Base-by-base conservation (phyloP, 2,329 filamentous ascomycete species). In the Sporothrix inflata region DNA sequence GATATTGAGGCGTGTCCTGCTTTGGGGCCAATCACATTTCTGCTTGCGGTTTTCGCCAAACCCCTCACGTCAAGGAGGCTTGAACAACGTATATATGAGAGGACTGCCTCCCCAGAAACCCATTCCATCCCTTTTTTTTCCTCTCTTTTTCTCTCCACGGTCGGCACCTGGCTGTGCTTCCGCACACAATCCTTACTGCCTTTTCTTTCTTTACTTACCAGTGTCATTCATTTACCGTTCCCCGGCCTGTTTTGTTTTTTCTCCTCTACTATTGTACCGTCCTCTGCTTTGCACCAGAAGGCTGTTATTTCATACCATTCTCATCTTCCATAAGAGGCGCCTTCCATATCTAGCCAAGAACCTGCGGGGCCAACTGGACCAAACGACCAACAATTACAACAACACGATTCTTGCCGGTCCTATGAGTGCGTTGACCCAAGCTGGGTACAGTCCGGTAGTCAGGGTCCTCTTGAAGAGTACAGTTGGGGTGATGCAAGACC, bases 1-100 rank as follows among this genome's bases (percentile, higher is more conserved):
- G 65, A 69, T 69, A 45, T 69, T 57, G 67, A 69, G 67, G 67
- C 67, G 49, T 57, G 67, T 9, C 66, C 49, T 55, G 47, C 55
- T 45, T 45, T 16, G 40, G 11, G 34, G 16, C 60, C 60, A 65
- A 65, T 45, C 38, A 45, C 16, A 65, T 65, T 3, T 34, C 6
- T 14, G 14, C 8, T 0, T 24, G 47, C 1, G n/a, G 5, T 4
- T 51, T 24, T 3, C 42, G 5, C 9, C 11, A 8, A 11, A 51
- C 16, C 19, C 47, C 5, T 51, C n/a, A 21, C 47, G 8, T 21
- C 19, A 9, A 6, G 4, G n/a, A 21, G 6, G 30, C 30, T 3
- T 34, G 30, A 3, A 16, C 42, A 4, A 14, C 14, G 60, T 12
- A n/a, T 69, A 42, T 57, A 57, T 45, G 16, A 30, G 24, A 24